Base-by-base conservation (phyloP, 2,329 filamentous ascomycete species). In the Epichloe elymi region DNA sequence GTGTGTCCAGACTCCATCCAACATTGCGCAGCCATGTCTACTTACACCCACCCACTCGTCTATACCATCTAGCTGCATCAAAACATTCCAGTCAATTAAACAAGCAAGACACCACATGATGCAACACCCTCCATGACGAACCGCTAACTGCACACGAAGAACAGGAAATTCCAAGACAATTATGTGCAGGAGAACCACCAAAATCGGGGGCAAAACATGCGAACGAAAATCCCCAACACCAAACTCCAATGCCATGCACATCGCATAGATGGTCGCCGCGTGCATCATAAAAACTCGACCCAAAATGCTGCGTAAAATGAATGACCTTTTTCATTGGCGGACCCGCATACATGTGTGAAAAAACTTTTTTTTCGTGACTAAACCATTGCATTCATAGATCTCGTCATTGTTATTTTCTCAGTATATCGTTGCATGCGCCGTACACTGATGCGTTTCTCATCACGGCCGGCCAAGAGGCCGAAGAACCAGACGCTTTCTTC, bases 401-500 rank as follows among this genome's bases (percentile, higher is more conserved):
- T 56, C 17, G 55, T 53, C 30, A 56, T 55, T 53, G 58, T 55
- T 50, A 54, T 54, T 60, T 67, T 70, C 61, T 74, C 72, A 1
- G 74, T 75, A 55, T 70, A 75, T 49, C 66, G 63, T 55, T 67
- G 67, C 53, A 73, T 63, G 35, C 71, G 65, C 46, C 73, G 63
- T 5, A 76, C 67, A 26, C 73, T 74, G 10, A 74, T 57, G 17
- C 67, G 62, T 17, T 65, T 66, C 54, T 72, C 70, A 48, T 69
- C 69, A 51, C 66, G 54, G 60, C 74, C 57, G 2, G 65, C 58
- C 44, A 64, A 59, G 42, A 70, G 63, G 39, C 72, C 72, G 53
- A 80, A 73, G 49, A 66, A 69, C 78, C 78, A 81, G 49, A 69
- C 59, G 33, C 71, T 77, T 65, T 74, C 74, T 51, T 67, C 74